Conservation (phyloP, 768 basidiomycete genomes). For the Polyporus arcularius region DNA sequence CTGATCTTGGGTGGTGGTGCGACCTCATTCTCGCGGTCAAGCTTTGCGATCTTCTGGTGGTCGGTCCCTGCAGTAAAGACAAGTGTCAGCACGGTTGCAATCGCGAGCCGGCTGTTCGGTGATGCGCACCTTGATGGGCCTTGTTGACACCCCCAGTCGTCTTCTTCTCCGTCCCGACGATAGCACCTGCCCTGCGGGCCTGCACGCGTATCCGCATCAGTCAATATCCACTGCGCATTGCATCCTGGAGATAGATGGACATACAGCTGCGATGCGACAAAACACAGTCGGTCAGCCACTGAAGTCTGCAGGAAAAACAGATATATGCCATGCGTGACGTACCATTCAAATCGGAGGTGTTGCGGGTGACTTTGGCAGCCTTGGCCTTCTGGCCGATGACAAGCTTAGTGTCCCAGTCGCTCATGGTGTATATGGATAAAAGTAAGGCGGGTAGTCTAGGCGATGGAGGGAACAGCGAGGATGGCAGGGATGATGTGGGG, state of each 20-base stretch:
- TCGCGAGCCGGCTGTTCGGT: background rate
- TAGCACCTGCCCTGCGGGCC: constrained; percentile 76
- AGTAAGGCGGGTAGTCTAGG: background rate
- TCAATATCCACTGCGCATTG: background rate
- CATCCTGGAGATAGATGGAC: constrained; percentile 26
- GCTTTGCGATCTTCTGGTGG: constrained; percentile 90
- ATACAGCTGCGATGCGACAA: constrained; percentile 48
- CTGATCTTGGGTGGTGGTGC: constrained; percentile 85
- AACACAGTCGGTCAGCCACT: background rate
- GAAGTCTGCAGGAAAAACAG: background rate
- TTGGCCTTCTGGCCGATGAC: constrained; percentile 73
- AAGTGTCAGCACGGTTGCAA: background rate
- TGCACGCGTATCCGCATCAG: constrained; percentile 31
- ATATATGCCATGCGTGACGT: constrained; percentile 15
- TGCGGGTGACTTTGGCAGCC: constrained; percentile 65
- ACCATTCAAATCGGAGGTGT: constrained; percentile 58
- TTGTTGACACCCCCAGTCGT: constrained; percentile 70
- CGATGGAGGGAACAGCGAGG: constrained; percentile 3
- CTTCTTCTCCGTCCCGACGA: constrained; percentile 86
- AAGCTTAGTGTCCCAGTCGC: constrained; percentile 71
- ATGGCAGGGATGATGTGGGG: constrained; percentile 19
- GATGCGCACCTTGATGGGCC: constrained; percentile 62
- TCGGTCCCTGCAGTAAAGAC: constrained; percentile 64
- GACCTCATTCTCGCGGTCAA: constrained; percentile 94
- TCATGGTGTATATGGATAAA: constrained; percentile 23